These are phyloP conservation scores for Podaxis sp. DNA, from an alignment of 768 basidiomycete genomes.

Conservation along the genomic window DNA sequence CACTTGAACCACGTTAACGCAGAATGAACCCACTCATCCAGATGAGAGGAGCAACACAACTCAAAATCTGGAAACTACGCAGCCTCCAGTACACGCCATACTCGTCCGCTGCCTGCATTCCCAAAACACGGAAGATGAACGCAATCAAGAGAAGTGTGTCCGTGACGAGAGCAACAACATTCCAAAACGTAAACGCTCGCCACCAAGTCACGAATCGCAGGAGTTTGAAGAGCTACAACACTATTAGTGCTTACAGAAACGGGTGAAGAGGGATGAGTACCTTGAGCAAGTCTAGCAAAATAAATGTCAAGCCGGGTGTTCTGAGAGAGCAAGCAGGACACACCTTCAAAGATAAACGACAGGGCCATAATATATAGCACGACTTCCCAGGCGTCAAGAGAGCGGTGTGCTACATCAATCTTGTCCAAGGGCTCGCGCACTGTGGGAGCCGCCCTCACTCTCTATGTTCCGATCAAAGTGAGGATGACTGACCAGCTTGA, in stretches of 20 bases:
- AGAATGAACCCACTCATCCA: slow-evolving; percentile 74
- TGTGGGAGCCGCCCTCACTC: slow-evolving; percentile 18
- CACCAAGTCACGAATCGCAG: slow-evolving; percentile 67
- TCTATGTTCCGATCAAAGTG: neutral
- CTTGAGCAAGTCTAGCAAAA: slow-evolving; percentile 46
- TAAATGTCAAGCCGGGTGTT: neutral
- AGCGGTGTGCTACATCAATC: slow-evolving; percentile 45
- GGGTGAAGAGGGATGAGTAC: slow-evolving; percentile 24
- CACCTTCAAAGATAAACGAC: slow-evolving; percentile 79
- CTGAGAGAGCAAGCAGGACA: slow-evolving; percentile 14
- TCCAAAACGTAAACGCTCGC: slow-evolving; percentile 83
- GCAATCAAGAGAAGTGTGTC: slow-evolving; percentile 70
- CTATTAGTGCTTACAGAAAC: neutral
- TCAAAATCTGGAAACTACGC: slow-evolving; percentile 83
- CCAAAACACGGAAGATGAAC: slow-evolving; percentile 66
- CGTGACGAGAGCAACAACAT: slow-evolving; percentile 62
- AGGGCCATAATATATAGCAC: slow-evolving; percentile 74
- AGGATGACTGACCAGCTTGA: slow-evolving; percentile 58
- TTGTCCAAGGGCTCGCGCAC: slow-evolving; percentile 78
- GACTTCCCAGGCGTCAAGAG: slow-evolving; percentile 79
- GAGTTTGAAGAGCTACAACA: slow-evolving; percentile 58
- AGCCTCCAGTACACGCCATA: slow-evolving; percentile 37
- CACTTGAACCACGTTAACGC: neutral
- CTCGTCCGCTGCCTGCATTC: slow-evolving; percentile 38
- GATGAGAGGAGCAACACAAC: slow-evolving; percentile 83